Evolutionary conservation across 768 basidiomycete species (phyloP).

Genomic region (Leccinum uliginosum): DNA sequence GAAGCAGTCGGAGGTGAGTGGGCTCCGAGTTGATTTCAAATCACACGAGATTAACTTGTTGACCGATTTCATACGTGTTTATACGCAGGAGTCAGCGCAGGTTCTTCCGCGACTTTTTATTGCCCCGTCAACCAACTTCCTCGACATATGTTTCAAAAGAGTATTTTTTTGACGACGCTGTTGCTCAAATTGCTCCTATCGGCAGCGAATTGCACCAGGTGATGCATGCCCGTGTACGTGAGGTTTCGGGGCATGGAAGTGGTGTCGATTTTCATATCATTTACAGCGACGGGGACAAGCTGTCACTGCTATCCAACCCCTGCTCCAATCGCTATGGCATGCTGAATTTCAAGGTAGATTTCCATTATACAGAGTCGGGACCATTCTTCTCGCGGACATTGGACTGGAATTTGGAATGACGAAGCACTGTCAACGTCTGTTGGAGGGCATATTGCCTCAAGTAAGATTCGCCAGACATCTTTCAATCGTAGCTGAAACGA

Average conservation of each 20-base stretch:
- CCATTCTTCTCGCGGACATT: conserved; percentile 73
- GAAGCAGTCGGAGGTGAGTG: conserved; percentile 63
- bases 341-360: conserved; percentile 74
- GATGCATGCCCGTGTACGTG: conserved; percentile 38
- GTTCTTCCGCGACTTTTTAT: conserved; percentile 60
- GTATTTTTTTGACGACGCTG: conserved; percentile 46
- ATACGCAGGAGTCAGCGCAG: conserved; percentile 53
- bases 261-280: conserved; percentile 3
- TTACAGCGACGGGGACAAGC: conserved; percentile 62
- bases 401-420: conserved; percentile 76
- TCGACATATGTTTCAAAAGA: conserved; percentile 52
- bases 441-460: conserved; percentile 83
- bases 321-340: conserved; percentile 73
- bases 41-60: not conserved
- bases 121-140: conserved; percentile 51
- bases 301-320: conserved; percentile 54
- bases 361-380: conserved; percentile 60
- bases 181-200: conserved; percentile 33
- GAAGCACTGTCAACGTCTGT: conserved; percentile 53
- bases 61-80: conserved; percentile 10
- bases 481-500: not conserved
- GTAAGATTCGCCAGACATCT: conserved; percentile 33
- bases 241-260: conserved; percentile 11
- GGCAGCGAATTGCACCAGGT: conserved; percentile 41
- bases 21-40: conserved; percentile 5